Conservation (phyloP, 2,329 filamentous ascomycete genomes). For the Tympanopsis confertula region DNA sequence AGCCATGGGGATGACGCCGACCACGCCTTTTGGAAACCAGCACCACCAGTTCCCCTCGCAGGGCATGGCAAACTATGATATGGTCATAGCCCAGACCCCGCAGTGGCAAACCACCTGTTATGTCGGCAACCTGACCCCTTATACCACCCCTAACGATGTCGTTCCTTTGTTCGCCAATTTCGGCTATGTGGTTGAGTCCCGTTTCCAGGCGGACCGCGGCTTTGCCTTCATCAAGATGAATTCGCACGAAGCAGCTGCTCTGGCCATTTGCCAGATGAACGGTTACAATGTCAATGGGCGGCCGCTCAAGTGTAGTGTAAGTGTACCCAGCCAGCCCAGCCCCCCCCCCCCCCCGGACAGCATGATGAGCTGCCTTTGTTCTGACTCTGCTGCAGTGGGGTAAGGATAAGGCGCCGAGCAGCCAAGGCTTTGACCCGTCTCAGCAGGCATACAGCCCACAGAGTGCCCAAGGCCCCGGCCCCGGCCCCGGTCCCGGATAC, state of each 20-base stretch:
- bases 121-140: slow-evolving; percentile 92
- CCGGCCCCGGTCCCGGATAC: slow-evolving; percentile 55
- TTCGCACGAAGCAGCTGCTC: slow-evolving; percentile 90
- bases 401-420: slow-evolving; percentile 88
- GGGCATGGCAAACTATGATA: slow-evolving; percentile 92
- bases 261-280: slow-evolving; percentile 95
- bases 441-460: slow-evolving; percentile 62
- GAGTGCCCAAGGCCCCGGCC: slow-evolving; percentile 60
- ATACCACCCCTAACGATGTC: slow-evolving; percentile 91
- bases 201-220: slow-evolving; percentile 93
- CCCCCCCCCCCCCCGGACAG: slow-evolving; percentile 4
- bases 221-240: slow-evolving; percentile 99
- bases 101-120: slow-evolving; percentile 98
- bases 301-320: slow-evolving; percentile 94
- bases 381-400: slow-evolving; percentile 63
- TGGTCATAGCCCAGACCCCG: slow-evolving; percentile 88
- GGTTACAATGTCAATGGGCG: slow-evolving; percentile 96
- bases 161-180: slow-evolving; percentile 99
- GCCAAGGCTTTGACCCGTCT: slow-evolving; percentile 61
- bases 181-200: slow-evolving; percentile 90
- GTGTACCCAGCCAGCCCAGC: slow-evolving; percentile 24
- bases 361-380: slow-evolving; percentile 7
- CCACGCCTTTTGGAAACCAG: slow-evolving; percentile 84
- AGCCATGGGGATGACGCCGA: slow-evolving; percentile 95
- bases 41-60: slow-evolving; percentile 97